Percentiles rank a stretch among this genome's conserved stretches.
phyloP scores from a whole-genome alignment of 768 basidiomycete species.

The Mycena sanguinolenta region DNA sequence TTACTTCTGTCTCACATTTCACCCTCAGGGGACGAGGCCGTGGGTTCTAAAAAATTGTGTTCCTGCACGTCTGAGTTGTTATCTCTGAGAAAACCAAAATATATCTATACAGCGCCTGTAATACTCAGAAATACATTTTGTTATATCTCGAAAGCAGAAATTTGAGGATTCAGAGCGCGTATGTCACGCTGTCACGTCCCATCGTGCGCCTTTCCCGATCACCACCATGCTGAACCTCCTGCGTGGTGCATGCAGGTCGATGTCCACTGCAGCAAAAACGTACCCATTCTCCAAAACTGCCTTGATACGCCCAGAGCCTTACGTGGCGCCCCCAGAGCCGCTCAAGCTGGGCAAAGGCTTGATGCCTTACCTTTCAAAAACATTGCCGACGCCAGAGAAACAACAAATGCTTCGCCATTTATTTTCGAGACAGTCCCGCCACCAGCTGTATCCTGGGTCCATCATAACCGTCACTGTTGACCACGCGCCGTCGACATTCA shows the following conservation, averaged over 20 bases:
- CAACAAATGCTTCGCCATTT: slow-evolving; percentile 73
- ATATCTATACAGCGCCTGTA: slow-evolving; percentile 35
- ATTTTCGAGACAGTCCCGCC: slow-evolving; percentile 79
- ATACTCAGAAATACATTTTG: slow-evolving; percentile 32
- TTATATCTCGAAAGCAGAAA: slow-evolving; percentile 1
- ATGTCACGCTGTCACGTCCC: slow-evolving; percentile 16
- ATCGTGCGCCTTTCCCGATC: neutral
- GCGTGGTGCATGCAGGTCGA: slow-evolving; percentile 52
- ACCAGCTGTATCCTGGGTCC: slow-evolving; percentile 85
- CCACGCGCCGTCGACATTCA: slow-evolving; percentile 86
- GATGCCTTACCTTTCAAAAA: slow-evolving; percentile 79
- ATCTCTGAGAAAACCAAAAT: slow-evolving; percentile 28
- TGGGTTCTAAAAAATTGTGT: slow-evolving; percentile 64
- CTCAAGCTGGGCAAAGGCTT: slow-evolving; percentile 81
- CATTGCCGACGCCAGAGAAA: slow-evolving; percentile 77
- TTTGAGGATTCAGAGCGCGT: neutral
- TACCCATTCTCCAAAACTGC: slow-evolving; percentile 86
- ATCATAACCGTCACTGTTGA: slow-evolving; percentile 84
- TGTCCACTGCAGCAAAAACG: slow-evolving; percentile 59
- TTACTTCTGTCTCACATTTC: neutral
- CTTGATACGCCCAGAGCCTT: slow-evolving; percentile 62
- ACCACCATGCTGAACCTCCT: slow-evolving; percentile 52
- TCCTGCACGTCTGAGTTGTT: slow-evolving; percentile 2
- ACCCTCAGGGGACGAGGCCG: slow-evolving; percentile 76
- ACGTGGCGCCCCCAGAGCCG: slow-evolving; percentile 56